Conservation (phyloP, 2,329 filamentous ascomycete species). For the Apiospora hydei region DNA sequence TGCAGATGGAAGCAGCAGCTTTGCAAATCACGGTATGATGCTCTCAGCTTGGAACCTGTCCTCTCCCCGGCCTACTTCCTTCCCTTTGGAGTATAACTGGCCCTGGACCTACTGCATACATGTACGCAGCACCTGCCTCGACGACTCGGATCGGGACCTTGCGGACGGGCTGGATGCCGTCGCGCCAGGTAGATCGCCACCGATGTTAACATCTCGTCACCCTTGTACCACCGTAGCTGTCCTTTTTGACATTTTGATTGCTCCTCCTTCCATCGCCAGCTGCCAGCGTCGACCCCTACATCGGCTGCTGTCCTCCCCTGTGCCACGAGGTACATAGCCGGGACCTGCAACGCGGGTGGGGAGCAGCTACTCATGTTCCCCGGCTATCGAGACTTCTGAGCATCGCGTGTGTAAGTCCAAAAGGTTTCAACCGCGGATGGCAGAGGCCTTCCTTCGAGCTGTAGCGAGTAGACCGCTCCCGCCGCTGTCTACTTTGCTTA, state of each 20-base stretch:
- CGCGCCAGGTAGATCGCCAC: background rate
- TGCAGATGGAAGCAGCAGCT: background rate
- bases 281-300: background rate
- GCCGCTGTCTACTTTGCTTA: slow-evolving; percentile 26
- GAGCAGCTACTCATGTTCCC: background rate
- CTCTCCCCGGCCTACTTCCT: background rate
- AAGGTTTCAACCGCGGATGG: background rate
- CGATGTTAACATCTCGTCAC: background rate
- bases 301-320: slow-evolving; percentile 8
- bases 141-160: slow-evolving; percentile 3
- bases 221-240: background rate
- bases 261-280: slow-evolving; percentile 1
- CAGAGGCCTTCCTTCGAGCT: background rate
- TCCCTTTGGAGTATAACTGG: background rate
- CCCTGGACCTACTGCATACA: background rate
- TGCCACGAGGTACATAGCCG: slow-evolving; percentile 14
- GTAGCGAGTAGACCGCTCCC: slow-evolving; percentile 9
- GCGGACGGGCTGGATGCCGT: slow-evolving; percentile 8
- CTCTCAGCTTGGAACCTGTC: background rate
- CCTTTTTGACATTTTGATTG: background rate
- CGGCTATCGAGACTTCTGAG: background rate
- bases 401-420: slow-evolving; percentile 11
- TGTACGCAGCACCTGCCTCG: background rate
- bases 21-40: background rate
- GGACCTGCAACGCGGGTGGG: background rate